Evolutionary conservation across 805 yeast genomes (phyloP).

Genomic region (Clavispora vitiphila): DNA sequence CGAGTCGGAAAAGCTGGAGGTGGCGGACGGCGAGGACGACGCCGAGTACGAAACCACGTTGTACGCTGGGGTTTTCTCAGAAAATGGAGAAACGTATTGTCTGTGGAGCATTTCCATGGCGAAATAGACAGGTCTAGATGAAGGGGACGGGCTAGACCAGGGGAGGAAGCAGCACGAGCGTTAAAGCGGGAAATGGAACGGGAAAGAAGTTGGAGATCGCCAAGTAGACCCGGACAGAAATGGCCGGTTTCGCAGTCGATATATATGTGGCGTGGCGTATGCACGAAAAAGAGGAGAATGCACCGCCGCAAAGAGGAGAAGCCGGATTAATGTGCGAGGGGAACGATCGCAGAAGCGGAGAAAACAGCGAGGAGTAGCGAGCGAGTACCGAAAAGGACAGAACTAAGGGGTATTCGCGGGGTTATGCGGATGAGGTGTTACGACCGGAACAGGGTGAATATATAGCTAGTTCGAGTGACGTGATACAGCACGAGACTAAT

Average conservation of each 20-base stretch:
- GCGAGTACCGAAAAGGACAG: background rate
- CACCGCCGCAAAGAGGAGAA: conserved; percentile 7
- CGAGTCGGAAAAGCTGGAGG: conserved; percentile 5
- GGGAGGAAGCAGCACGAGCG: background rate
- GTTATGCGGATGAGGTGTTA: background rate
- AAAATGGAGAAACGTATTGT: background rate
- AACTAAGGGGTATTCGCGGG: background rate
- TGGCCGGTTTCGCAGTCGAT: conserved; percentile 7
- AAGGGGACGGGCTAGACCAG: background rate
- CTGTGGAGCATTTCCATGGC: conserved; percentile 2
- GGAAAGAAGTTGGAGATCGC: too few relatives aligned
- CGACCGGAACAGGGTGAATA: background rate
- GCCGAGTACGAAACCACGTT: background rate
- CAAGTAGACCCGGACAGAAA: too few relatives aligned
- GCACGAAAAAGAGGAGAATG: conserved; percentile 13
- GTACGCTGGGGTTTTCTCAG: background rate
- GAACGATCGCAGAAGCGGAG: conserved; percentile 1
- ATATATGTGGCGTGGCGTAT: conserved; percentile 4
- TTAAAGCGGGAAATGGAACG: background rate
- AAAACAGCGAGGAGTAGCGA: background rate
- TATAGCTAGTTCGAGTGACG: background rate
- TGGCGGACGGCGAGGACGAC: conserved; percentile 7
- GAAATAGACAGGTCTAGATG: too few relatives aligned
- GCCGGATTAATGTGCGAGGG: conserved; percentile 8
- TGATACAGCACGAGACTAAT: background rate